phyloP scores from a whole-genome alignment of 192 early-diverging fungal genomes.

The Coemansia sp. region DNA sequence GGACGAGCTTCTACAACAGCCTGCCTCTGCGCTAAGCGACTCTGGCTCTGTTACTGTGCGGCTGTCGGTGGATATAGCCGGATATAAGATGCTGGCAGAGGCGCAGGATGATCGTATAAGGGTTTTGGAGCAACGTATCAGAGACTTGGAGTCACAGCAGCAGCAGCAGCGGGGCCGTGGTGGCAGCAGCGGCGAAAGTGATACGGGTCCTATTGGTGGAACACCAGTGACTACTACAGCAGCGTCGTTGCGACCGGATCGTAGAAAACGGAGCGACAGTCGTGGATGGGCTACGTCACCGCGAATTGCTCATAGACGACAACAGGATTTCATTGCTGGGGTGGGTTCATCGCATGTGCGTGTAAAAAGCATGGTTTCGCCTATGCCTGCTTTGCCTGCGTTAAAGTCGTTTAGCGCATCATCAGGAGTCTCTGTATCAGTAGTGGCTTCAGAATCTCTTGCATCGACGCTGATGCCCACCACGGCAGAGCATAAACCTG shows the following conservation, averaged over 20 bases:
- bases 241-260: background rate
- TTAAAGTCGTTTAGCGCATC: background rate
- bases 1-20: constrained; percentile 5
- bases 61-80: constrained; percentile 26
- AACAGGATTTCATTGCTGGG: background rate
- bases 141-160: constrained; percentile 1
- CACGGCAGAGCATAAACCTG: background rate
- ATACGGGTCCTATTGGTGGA: background rate
- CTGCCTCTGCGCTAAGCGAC: constrained; percentile 4
- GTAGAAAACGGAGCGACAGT: constrained; percentile 24
- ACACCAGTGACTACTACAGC: background rate
- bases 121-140: constrained; percentile 21
- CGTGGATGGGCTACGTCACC: constrained; percentile 47
- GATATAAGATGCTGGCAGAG: constrained; percentile 19
- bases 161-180: background rate
- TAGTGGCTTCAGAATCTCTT: background rate
- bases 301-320: background rate
- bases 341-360: background rate
- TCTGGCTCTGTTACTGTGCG: constrained; percentile 22
- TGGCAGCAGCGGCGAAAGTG: constrained; percentile 12
- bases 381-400: background rate
- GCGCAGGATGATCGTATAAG: constrained; percentile 30
- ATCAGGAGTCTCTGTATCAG: background rate
- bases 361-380: background rate
- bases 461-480: background rate